Percentiles rank a stretch among this genome's conserved stretches.
phyloP scores from a whole-genome alignment of 169 alveolate species.

The Plasmodium berghei region DNA sequence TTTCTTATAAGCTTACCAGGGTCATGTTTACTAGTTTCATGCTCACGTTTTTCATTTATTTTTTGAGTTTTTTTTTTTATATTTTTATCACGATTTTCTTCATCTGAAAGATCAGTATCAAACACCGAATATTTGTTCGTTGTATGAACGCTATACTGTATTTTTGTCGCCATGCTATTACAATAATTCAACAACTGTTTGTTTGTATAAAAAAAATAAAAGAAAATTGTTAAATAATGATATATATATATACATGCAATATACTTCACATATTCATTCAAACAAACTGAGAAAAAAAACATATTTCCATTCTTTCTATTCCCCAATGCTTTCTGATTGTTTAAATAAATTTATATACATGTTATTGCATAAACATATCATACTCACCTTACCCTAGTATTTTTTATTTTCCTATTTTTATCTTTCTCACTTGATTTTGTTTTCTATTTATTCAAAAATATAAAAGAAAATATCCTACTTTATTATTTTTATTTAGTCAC shows the following conservation, averaged over 20 bases:
- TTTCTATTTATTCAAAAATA: too few species aligned
- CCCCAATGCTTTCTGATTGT: too few species aligned
- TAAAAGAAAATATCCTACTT: too few species aligned
- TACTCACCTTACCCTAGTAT: too few species aligned
- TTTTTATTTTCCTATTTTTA: too few species aligned
- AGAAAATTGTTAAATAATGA: background rate
- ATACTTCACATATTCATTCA: background rate
- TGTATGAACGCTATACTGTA: conserved; percentile 62
- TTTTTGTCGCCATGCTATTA: conserved; percentile 56
- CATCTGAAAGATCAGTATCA: conserved; percentile 54
- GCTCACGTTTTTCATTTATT: conserved; percentile 16
- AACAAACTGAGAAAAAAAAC: background rate
- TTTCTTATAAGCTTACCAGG: conserved; percentile 14
- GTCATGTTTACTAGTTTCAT: conserved; percentile 9
- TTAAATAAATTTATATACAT: too few species aligned
- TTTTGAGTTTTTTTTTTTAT: conserved; percentile 23
- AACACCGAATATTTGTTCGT: conserved; percentile 73
- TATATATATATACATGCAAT: conserved; percentile 11
- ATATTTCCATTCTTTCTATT: background rate
- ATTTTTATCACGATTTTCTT: conserved; percentile 20
- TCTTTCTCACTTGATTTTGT: too few species aligned
- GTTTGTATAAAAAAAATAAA: background rate
- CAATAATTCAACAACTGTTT: conserved; percentile 13
- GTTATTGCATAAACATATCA: too few species aligned
- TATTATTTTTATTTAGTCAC: too few species aligned